Evolutionary conservation across 1,284 basidiomycete species (phyloP).

Genomic region (Clitocybe nebularis): DNA sequence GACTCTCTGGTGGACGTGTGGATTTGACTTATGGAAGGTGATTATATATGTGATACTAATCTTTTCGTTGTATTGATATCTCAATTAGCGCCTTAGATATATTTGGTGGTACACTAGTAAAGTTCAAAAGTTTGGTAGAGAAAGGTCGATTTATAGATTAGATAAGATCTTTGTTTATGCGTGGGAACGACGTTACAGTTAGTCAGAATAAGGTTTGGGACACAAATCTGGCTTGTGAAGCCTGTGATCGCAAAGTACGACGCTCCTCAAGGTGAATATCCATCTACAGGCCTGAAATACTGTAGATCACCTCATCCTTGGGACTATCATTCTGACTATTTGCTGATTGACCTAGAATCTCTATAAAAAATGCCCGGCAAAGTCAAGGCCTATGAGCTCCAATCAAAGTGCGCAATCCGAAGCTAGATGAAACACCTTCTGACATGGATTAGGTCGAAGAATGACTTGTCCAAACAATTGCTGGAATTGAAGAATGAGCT

Average conservation of each 20-base stretch:
- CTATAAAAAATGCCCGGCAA: slow-evolving; percentile 79
- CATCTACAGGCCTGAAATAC: slow-evolving; percentile 7
- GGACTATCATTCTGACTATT: background rate
- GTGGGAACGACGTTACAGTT: slow-evolving; percentile 41
- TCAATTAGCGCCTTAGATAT: slow-evolving; percentile 64
- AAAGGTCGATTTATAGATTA: slow-evolving; percentile 17
- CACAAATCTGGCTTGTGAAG: slow-evolving; percentile 24
- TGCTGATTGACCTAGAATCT: slow-evolving; percentile 15
- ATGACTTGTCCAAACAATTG: slow-evolving; percentile 95
- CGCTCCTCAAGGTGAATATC: slow-evolving; percentile 36
- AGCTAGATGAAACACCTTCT: slow-evolving; percentile 2
- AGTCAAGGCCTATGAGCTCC: slow-evolving; percentile 98
- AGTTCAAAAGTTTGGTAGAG: slow-evolving; percentile 61
- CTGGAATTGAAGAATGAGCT: slow-evolving; percentile 96
- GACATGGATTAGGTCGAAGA: slow-evolving; percentile 75
- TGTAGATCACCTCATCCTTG: background rate
- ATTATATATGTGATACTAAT: slow-evolving; percentile 16
- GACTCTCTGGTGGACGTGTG: slow-evolving; percentile 80
- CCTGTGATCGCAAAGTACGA: slow-evolving; percentile 32
- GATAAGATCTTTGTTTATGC: slow-evolving; percentile 18
- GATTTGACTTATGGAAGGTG: slow-evolving; percentile 96
- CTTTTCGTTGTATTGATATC: background rate
- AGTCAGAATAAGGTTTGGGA: slow-evolving; percentile 38
- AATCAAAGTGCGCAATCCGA: slow-evolving; percentile 78
- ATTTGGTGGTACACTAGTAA: slow-evolving; percentile 70